Percentiles rank a stretch among this genome's conserved stretches.
phyloP scores from a whole-genome alignment of 805 yeast species.

The Kodamaea nitidulidarum region DNA sequence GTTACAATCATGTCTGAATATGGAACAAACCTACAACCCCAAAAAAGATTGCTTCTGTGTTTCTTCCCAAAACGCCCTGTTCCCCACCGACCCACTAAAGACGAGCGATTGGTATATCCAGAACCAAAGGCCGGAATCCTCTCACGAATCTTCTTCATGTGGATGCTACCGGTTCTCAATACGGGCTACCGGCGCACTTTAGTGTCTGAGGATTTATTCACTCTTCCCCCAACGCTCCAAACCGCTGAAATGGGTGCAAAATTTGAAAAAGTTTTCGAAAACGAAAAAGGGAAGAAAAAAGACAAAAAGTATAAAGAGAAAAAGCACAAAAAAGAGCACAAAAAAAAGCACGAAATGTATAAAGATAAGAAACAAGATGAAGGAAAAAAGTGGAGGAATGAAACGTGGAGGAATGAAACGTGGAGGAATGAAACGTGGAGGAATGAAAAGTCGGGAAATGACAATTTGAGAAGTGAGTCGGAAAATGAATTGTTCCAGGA shows the following conservation, averaged over 20 bases:
- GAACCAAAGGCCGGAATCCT: slow-evolving; percentile 31
- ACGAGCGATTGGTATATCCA: not conserved
- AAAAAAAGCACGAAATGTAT: too few species aligned
- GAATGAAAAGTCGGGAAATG: too few species aligned
- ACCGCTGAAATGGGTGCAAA: not conserved
- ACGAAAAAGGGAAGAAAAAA: not conserved
- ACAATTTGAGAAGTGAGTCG: too few species aligned
- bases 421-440: too few species aligned
- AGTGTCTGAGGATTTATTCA: slow-evolving; percentile 53
- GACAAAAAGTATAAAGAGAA: too few species aligned
- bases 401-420: too few species aligned
- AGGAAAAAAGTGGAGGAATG: too few species aligned
- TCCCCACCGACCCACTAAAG: not conserved
- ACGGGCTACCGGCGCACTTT: slow-evolving; percentile 72
- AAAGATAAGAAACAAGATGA: too few species aligned
- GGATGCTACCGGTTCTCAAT: slow-evolving; percentile 60
- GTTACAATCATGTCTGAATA: not conserved
- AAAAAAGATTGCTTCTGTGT: slow-evolving; percentile 4
- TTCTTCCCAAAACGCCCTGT: not conserved
- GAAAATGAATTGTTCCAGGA: too few species aligned
- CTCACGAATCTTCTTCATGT: slow-evolving; percentile 45
- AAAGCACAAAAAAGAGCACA: not conserved
- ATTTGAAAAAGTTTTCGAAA: not conserved
- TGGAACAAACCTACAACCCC: not conserved
- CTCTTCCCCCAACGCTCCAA: slow-evolving; percentile 5